These are phyloP conservation scores for Exophiala calicioides DNA, from an alignment of 2,329 filamentous ascomycete species.

Conservation along the genomic window DNA sequence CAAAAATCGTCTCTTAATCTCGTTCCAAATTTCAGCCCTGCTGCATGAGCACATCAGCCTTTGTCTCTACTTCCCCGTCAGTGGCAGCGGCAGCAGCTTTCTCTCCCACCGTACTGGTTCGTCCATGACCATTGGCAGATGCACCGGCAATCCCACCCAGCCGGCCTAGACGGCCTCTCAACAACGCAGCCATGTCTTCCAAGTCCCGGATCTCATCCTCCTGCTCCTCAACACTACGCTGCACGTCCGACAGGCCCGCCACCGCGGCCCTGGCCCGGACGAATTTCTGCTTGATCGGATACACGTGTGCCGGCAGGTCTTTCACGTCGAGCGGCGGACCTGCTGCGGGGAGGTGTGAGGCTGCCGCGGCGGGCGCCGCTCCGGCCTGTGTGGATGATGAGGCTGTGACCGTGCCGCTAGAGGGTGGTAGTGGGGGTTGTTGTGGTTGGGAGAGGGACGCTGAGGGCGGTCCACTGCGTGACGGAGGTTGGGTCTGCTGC, in stretches of 20 bases:
- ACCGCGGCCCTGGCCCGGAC: constrained; percentile 67
- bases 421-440: constrained; percentile 33
- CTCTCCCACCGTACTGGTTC: too few species aligned
- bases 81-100: too few species aligned
- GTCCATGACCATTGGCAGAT: too few species aligned
- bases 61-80: too few species aligned
- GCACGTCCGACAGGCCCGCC: constrained; percentile 46
- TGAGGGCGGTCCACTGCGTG: constrained; percentile 12
- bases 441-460: too few species aligned
- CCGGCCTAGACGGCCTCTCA: constrained; percentile 43
- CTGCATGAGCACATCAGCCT: too few species aligned
- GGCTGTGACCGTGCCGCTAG: constrained; percentile 26
- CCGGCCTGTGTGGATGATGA: constrained; percentile 31
- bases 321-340: constrained; percentile 61
- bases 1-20: background rate
- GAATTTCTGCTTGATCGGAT: constrained; percentile 78
- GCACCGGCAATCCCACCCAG: constrained; percentile 42
- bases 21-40: too few species aligned
- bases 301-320: constrained; percentile 75
- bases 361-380: constrained; percentile 30
- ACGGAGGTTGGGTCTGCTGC: background rate
- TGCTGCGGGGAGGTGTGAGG: constrained; percentile 4
- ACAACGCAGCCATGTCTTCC: constrained; percentile 41
- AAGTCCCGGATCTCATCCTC: constrained; percentile 46
- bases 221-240: constrained; percentile 47